A percentile compares a stretch with the other conserved stretches of the same genome.
Conservation (phyloP, 345 rosid species). For the Barbarea vulgaris region DNA sequence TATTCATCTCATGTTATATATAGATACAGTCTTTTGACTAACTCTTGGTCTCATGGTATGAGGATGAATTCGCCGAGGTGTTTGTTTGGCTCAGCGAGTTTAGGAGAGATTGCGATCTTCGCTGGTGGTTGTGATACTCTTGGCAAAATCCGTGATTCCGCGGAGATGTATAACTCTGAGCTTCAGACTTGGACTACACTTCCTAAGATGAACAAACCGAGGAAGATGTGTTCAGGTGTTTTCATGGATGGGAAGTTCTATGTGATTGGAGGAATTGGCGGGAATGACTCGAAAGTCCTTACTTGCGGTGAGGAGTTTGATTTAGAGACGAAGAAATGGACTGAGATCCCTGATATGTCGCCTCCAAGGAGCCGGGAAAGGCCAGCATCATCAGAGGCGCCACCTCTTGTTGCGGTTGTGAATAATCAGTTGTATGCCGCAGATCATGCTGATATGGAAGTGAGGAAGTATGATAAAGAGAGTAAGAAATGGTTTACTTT, state of each 20-base stretch:
- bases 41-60: conserved; percentile 52
- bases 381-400: conserved; percentile 52
- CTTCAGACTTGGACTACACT: conserved; percentile 57
- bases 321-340: conserved; percentile 58
- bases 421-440: conserved; percentile 72
- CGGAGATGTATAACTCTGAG: conserved; percentile 69
- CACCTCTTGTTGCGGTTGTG: conserved; percentile 81
- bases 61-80: conserved; percentile 62
- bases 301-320: conserved; percentile 72
- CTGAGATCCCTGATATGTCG: conserved; percentile 61
- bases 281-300: conserved; percentile 35
- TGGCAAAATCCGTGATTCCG: conserved; percentile 48
- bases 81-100: conserved; percentile 76
- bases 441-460: conserved; percentile 53
- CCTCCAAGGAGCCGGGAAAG: conserved; percentile 52
- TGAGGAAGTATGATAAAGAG: conserved; percentile 65
- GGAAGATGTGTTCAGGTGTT: conserved; percentile 78
- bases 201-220: conserved; percentile 65
- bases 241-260: conserved; percentile 87
- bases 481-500: conserved; percentile 56
- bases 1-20: conserved; percentile 35
- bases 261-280: conserved; percentile 71
- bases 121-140: conserved; percentile 72
- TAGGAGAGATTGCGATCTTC: conserved; percentile 61
- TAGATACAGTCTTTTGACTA: conserved; percentile 53